These are phyloP conservation scores for Cupressus sempervirens DNA, from an alignment of 75 land plant genomes.

Conservation along the genomic window DNA sequence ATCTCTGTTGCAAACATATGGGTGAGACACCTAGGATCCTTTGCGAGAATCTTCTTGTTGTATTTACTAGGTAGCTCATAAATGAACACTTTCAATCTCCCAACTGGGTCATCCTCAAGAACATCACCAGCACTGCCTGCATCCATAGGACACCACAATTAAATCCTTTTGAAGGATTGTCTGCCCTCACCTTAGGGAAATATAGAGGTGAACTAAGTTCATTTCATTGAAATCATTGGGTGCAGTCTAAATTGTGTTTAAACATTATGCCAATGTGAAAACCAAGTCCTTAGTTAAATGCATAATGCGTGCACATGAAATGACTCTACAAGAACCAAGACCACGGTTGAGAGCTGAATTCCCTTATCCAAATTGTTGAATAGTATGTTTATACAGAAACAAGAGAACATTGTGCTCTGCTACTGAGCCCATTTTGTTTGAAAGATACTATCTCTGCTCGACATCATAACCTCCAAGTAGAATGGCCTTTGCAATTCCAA, in stretches of 20 bases:
- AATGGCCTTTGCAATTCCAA: background rate
- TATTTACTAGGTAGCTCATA: constrained; percentile 73
- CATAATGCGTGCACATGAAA: background rate
- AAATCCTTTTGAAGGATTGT: background rate
- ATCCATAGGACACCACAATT: background rate
- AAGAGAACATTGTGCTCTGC: background rate
- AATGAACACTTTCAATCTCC: constrained; percentile 71
- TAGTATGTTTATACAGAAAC: background rate
- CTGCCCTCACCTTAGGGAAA: background rate
- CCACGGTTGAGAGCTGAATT: background rate
- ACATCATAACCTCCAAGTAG: background rate
- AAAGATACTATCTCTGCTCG: background rate
- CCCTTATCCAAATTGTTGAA: background rate
- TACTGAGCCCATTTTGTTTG: background rate
- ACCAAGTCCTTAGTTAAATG: background rate
- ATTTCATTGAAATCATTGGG: background rate
- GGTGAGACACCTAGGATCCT: constrained; percentile 71
- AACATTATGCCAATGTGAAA: background rate
- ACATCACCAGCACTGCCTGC: constrained; percentile 78
- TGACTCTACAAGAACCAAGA: background rate
- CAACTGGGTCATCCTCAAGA: constrained; percentile 71
- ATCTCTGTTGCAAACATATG: constrained; percentile 94
- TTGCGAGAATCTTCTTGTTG: constrained; percentile 66
- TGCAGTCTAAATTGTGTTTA: background rate
- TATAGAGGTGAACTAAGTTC: background rate